Evolutionary conservation across 129 eudicot genomes (phyloP).

Genomic region (Artemisia argyi): DNA sequence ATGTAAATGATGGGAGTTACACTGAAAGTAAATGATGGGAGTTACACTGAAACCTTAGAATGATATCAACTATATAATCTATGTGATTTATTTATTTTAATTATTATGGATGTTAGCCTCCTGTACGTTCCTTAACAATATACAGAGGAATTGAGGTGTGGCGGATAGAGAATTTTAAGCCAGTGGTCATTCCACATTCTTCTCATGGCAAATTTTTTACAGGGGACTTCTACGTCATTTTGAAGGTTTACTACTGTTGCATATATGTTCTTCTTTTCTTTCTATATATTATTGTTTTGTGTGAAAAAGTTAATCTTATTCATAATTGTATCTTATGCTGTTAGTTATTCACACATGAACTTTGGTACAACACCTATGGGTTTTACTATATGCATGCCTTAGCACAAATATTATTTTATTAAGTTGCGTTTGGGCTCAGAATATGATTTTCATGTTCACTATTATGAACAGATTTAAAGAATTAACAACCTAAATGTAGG

Average conservation of each 20-base stretch:
- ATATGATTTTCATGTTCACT: too few relatives aligned
- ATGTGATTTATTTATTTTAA: neutral
- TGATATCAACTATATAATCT: constrained; percentile 14
- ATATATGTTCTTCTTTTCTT: neutral
- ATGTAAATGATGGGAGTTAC: too few relatives aligned
- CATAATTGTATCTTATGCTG: constrained; percentile 2
- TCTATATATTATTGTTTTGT: neutral
- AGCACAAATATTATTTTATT: constrained; percentile 7
- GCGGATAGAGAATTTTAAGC: constrained; percentile 88
- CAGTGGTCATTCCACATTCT: constrained; percentile 65
- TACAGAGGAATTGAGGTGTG: constrained; percentile 89
- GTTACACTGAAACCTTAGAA: constrained; percentile 15
- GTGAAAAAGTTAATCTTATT: neutral
- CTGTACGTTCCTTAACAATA: constrained; percentile 46
- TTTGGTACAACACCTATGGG: constrained; percentile 5
- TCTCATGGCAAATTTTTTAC: constrained; percentile 81
- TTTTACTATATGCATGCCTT: constrained; percentile 5
- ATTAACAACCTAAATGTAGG: too few relatives aligned
- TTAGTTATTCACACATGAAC: constrained; percentile 14
- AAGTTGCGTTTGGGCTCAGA: neutral
- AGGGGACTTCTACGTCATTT: constrained; percentile 87
- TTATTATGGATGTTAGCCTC: constrained; percentile 8
- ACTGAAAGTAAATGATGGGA: constrained; percentile 22
- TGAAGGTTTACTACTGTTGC: too few relatives aligned
- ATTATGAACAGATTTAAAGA: too few relatives aligned